Percentiles rank a stretch among this genome's conserved stretches.
Conservation (phyloP, 2,329 filamentous ascomycete genomes). For the Ceratocystis lukuohia region DNA sequence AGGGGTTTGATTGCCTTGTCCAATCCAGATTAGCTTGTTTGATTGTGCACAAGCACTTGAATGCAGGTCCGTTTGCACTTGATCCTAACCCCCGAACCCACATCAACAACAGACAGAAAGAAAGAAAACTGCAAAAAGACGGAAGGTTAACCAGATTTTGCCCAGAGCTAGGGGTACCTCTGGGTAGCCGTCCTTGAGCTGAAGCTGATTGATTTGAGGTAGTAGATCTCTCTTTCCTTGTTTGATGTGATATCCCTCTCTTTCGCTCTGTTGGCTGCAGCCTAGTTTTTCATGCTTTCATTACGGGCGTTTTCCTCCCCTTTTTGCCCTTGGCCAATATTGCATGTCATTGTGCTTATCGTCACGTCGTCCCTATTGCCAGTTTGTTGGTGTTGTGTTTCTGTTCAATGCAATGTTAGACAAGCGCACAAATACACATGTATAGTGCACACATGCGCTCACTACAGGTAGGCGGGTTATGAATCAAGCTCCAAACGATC, state of each 20-base stretch:
- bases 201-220: background rate
- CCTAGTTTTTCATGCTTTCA: background rate
- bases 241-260: background rate
- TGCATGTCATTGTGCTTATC: background rate
- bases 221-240: constrained; percentile 7
- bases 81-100: background rate
- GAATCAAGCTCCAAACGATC: background rate
- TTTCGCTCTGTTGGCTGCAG: background rate
- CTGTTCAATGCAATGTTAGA: background rate
- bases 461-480: background rate
- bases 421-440: background rate
- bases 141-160: background rate
- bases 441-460: background rate
- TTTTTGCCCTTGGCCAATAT: background rate
- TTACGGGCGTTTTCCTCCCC: background rate
- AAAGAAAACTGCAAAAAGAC: background rate
- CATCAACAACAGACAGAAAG: background rate
- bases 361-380: background rate
- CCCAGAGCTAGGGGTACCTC: background rate
- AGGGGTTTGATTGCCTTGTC: background rate
- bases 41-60: background rate
- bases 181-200: background rate
- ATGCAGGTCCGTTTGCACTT: background rate
- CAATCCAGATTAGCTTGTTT: background rate
- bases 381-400: background rate